A percentile compares a stretch with the other conserved stretches of the same genome.
Conservation (phyloP, 139 green algal species). For the Asterochloris sp. region DNA sequence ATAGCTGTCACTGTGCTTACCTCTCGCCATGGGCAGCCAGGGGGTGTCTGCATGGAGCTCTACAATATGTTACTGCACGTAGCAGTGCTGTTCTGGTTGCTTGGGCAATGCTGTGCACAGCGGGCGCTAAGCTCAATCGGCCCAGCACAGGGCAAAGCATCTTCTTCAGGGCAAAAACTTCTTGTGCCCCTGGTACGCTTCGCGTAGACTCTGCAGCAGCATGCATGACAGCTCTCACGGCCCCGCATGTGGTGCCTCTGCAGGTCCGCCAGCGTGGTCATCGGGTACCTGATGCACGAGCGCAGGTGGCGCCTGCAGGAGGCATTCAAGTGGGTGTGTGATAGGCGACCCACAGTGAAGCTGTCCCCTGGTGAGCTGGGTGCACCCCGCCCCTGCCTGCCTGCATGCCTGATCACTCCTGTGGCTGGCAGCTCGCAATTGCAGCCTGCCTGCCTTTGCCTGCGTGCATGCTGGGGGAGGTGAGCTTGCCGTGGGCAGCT, state of each 20-base stretch:
- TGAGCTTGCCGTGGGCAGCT: too few relatives aligned
- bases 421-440: neutral
- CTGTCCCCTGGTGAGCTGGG: constrained; percentile 41
- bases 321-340: constrained; percentile 78
- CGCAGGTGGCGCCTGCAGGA: constrained; percentile 70
- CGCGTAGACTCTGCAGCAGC: neutral
- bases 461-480: neutral
- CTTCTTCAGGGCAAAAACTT: neutral
- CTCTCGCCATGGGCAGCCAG: neutral
- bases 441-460: neutral
- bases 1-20: neutral
- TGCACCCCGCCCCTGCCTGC: neutral
- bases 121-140: too few relatives aligned
- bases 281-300: constrained; percentile 83
- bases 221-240: neutral
- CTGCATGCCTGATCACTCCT: neutral
- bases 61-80: neutral
- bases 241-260: neutral
- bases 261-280: constrained; percentile 46
- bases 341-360: constrained; percentile 49
- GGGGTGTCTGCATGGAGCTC: neutral
- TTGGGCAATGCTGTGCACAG: too few relatives aligned
- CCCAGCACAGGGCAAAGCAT: too few relatives aligned
- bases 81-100: neutral
- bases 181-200: neutral